phyloP scores from a whole-genome alignment of 2,329 filamentous ascomycete species.

The Alternaria novae-zelandiae region DNA sequence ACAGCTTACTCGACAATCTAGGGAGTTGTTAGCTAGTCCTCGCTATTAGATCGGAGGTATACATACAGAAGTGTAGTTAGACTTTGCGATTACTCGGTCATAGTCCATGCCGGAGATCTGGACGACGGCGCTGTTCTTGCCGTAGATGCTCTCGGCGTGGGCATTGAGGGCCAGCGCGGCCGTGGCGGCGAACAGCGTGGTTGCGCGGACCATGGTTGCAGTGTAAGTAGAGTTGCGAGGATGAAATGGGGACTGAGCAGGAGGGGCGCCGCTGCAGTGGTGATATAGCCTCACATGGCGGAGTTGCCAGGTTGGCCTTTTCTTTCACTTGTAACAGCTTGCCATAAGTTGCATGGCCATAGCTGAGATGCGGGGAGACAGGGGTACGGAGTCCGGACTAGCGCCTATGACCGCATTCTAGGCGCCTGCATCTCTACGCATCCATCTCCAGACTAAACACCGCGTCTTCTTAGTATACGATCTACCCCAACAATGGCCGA shows the following conservation, averaged over 20 bases:
- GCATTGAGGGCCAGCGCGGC: conserved; percentile 70
- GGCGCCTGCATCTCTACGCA: neutral
- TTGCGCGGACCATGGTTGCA: conserved; percentile 44
- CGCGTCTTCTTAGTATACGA: neutral
- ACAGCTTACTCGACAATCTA: conserved; percentile 51
- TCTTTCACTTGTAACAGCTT: conserved; percentile 10
- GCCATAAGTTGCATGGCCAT: conserved; percentile 8
- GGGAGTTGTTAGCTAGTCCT: conserved; percentile 4
- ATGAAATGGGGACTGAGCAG: conserved; percentile 10
- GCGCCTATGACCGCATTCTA: conserved; percentile 14
- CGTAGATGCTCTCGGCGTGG: conserved; percentile 76
- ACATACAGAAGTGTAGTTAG: conserved; percentile 88
- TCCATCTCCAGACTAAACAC: neutral
- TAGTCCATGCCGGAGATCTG: conserved; percentile 82
- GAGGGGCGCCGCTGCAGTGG: conserved; percentile 5
- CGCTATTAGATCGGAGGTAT: neutral
- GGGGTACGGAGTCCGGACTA: conserved; percentile 3
- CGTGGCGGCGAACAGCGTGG: conserved; percentile 58
- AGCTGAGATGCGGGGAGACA: conserved; percentile 18
- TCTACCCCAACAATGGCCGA: conserved; percentile 66
- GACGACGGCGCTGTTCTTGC: conserved; percentile 84
- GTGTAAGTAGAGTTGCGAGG: conserved; percentile 2
- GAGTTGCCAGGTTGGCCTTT: conserved; percentile 21
- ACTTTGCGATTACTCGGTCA: conserved; percentile 81
- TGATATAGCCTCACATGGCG: conserved; percentile 21